Evolutionary conservation across 1,139 yeast genomes (phyloP).

Genomic region (Saccharomyces hybrid): DNA sequence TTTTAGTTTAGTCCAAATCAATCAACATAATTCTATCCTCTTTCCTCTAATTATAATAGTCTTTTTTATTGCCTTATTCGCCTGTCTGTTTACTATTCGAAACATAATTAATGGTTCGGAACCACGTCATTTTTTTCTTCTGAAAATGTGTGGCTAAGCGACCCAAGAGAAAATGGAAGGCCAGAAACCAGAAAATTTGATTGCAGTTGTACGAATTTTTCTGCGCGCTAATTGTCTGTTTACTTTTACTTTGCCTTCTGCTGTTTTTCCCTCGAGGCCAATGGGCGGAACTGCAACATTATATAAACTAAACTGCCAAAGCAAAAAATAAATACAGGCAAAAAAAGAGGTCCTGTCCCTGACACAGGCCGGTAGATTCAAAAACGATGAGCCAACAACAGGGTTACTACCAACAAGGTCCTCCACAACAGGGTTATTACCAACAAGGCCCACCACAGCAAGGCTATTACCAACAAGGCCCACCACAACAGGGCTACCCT

Average conservation of each 20-base stretch:
- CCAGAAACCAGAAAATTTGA: not conserved
- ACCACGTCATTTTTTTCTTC: not conserved
- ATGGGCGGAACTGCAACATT: not conserved
- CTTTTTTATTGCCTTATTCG: not conserved
- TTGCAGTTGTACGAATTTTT: not conserved
- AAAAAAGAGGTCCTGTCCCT: not conserved
- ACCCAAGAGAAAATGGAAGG: not conserved
- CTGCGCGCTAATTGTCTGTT: not conserved
- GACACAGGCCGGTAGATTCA: conserved; percentile 2
- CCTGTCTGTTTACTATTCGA: too few relatives aligned
- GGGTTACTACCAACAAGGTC: conserved; percentile 32
- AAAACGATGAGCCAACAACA: conserved; percentile 25
- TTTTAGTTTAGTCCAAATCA: conserved; percentile 1
- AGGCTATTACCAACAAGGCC: conserved; percentile 30
- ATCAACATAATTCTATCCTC: not conserved
- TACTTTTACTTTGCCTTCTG: not conserved
- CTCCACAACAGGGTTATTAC: conserved; percentile 30
- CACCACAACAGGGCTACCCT: conserved; percentile 36
- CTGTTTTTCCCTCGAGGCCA: not conserved
- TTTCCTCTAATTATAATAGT: not conserved
- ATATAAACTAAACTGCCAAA: not conserved
- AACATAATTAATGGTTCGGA: not conserved
- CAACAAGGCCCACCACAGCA: conserved; percentile 33
- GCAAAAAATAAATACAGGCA: not conserved
- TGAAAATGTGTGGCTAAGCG: not conserved